A percentile compares a stretch with the other conserved stretches of the same genome.
These are phyloP conservation scores for Tubosaeta sp. DNA, from an alignment of 768 basidiomycete species.

Conservation along the genomic window DNA sequence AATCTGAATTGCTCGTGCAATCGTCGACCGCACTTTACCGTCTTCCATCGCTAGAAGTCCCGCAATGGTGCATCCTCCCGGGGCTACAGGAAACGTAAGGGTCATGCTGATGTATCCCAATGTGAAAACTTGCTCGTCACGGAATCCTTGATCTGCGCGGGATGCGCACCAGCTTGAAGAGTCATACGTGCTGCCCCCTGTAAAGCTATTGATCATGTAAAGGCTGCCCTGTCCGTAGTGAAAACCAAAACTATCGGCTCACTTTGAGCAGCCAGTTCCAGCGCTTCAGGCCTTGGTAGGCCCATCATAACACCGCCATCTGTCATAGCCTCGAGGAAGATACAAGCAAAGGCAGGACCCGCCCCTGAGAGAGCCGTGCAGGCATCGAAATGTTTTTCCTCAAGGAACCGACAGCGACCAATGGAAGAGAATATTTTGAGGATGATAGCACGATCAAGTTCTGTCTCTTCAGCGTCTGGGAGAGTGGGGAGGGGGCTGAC, in stretches of 20 bases:
- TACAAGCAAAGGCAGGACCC: constrained; percentile 94
- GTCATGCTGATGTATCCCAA: background rate
- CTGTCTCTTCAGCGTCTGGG: constrained; percentile 35
- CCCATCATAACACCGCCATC: constrained; percentile 99
- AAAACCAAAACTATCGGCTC: constrained; percentile 23
- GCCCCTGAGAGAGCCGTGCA: constrained; percentile 95
- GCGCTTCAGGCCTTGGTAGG: constrained; percentile 84
- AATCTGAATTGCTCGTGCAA: constrained; percentile 90
- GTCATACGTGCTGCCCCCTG: constrained; percentile 98
- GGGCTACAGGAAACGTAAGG: constrained; percentile 51
- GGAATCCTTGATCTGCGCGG: constrained; percentile 94
- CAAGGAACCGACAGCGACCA: constrained; percentile 91
- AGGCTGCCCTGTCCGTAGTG: background rate
- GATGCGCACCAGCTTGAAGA: constrained; percentile 82
- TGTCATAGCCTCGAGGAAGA: constrained; percentile 97
- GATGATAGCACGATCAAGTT: constrained; percentile 67
- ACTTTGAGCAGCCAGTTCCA: constrained; percentile 97
- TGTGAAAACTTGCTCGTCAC: constrained; percentile 75
- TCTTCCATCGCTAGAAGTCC: constrained; percentile 95
- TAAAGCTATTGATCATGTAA: constrained; percentile 51
- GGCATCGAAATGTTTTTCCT: constrained; percentile 98
- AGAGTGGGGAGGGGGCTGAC: constrained; percentile 67
- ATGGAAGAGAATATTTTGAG: constrained; percentile 96
- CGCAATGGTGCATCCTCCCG: constrained; percentile 97
- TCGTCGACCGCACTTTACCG: constrained; percentile 87